A percentile compares a stretch with the other conserved stretches of the same genome.
Evolutionary conservation across 192 early-diverging fungal species (phyloP).

Genomic region (Dissophora ornata): DNA sequence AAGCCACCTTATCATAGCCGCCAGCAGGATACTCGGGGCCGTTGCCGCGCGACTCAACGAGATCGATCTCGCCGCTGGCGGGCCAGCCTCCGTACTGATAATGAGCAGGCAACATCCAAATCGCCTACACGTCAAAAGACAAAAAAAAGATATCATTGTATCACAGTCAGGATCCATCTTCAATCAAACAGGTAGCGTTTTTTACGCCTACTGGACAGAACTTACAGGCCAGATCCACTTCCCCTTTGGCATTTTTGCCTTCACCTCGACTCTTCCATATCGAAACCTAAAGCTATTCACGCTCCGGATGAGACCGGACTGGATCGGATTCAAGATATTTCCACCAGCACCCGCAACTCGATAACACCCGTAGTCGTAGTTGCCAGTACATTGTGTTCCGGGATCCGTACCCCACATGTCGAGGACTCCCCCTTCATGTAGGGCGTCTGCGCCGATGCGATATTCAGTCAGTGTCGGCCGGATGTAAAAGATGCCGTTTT

Average conservation of each 20-base stretch:
- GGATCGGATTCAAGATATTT: conserved; percentile 70
- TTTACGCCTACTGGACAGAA: not conserved
- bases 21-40: conserved; percentile 50
- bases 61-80: conserved; percentile 71
- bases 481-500: conserved; percentile 68
- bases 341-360: conserved; percentile 56
- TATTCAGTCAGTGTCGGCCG: conserved; percentile 68
- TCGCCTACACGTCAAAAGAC: conserved; percentile 35
- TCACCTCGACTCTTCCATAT: conserved; percentile 68
- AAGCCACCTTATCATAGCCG: conserved; percentile 53
- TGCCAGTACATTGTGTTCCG: conserved; percentile 38
- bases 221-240: conserved; percentile 63
- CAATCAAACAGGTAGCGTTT: no score
- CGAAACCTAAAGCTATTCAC: conserved; percentile 58
- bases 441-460: conserved; percentile 57
- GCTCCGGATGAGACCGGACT: conserved; percentile 63
- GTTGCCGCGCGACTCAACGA: conserved; percentile 70
- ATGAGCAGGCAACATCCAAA: conserved; percentile 72
- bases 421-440: conserved; percentile 53
- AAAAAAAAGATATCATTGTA: not conserved
- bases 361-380: conserved; percentile 57
- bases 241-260: conserved; percentile 66
- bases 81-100: conserved; percentile 70
- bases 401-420: conserved; percentile 52
- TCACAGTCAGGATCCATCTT: not conserved